phyloP scores from a whole-genome alignment of 139 green algal species.

The Dunaliella sp. region DNA sequence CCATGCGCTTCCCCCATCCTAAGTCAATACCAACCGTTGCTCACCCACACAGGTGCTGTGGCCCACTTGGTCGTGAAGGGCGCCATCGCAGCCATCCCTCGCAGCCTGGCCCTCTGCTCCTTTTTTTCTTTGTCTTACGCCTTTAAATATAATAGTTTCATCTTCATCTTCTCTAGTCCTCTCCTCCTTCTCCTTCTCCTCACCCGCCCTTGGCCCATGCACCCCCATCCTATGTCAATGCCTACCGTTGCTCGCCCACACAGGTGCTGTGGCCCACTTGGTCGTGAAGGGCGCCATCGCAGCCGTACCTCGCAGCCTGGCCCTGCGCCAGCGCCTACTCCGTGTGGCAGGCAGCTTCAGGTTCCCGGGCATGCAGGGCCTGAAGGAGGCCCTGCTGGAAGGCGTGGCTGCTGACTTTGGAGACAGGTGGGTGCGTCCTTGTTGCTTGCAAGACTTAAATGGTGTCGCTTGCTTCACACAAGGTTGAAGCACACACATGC shows the following conservation, averaged over 20 bases:
- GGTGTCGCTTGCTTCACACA: too few species aligned
- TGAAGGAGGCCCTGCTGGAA: conserved; percentile 49
- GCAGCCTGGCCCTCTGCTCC: conserved; percentile 47
- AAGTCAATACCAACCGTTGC: too few species aligned
- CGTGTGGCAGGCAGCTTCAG: conserved; percentile 47
- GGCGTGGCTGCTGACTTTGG: conserved; percentile 55
- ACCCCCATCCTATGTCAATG: too few species aligned
- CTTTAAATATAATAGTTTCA: too few species aligned
- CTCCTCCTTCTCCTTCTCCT: not conserved
- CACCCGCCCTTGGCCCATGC: too few species aligned
- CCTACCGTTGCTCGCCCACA: too few species aligned
- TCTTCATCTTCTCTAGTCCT: not conserved
- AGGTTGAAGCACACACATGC: too few species aligned
- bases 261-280: conserved; percentile 51
- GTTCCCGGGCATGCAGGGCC: conserved; percentile 45
- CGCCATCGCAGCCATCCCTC: conserved; percentile 48
- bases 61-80: conserved; percentile 55
- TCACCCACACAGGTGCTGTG: conserved; percentile 49
- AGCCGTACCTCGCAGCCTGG: conserved; percentile 41
- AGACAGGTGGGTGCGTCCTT: not conserved
- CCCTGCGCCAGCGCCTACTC: conserved; percentile 54
- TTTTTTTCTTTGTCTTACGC: too few species aligned
- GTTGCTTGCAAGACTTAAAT: too few species aligned
- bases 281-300: conserved; percentile 55
- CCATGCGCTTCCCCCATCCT: too few species aligned